Base-by-base conservation (phyloP, 768 basidiomycete genomes). In the Phallus indusiatus region DNA sequence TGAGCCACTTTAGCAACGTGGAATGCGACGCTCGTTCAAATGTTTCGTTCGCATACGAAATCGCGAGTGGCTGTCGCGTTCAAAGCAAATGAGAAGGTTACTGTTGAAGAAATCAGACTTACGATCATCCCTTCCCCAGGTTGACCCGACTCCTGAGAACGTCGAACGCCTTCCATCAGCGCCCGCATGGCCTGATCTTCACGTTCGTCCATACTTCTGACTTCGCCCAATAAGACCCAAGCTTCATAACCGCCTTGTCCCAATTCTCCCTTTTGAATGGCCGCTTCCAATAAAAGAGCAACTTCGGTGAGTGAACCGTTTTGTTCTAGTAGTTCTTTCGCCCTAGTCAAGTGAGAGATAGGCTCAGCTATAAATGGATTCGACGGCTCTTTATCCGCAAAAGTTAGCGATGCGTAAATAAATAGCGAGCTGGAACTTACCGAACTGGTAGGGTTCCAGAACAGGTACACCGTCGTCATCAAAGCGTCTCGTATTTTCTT, bases 21-120 rank as follows among this genome's bases (percentile, higher is more conserved):
- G 84, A 74, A 67, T 95, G 83, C 2, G 94, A 88, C 7, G 85
- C 94, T 11, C 88, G 78, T 65, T 98, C 94, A 65, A 85, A 88
- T 0, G 83, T 82, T 72, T 98, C 95, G 66, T 98, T 99, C 34
- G 94, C 95, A 70, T 90, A 98, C 9, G 92, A 93, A 63, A 97
- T 93, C 1, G 95, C 94, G 35, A 97, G 81, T 6, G 93, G 93
- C 94, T 97, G 65, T 46, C 4, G 12, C 14, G 18, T 35, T 37
- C 54, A 35, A 24, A 53, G 22, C 21, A 16, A 12, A 54, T 18
- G 36, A 48, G 18, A 21, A 28, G 17, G 21, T 49, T 33, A 22
- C 11, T 36, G 28, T 47, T 37, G 48, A 54, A 33, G 49, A 46
- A 34, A 53, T 20, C 24, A 28, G 18, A 74, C 84, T 58, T 71